Evolutionary conservation across 495 filamentous ascomycete species (phyloP).

Genomic region (Bryoglossum gracile): DNA sequence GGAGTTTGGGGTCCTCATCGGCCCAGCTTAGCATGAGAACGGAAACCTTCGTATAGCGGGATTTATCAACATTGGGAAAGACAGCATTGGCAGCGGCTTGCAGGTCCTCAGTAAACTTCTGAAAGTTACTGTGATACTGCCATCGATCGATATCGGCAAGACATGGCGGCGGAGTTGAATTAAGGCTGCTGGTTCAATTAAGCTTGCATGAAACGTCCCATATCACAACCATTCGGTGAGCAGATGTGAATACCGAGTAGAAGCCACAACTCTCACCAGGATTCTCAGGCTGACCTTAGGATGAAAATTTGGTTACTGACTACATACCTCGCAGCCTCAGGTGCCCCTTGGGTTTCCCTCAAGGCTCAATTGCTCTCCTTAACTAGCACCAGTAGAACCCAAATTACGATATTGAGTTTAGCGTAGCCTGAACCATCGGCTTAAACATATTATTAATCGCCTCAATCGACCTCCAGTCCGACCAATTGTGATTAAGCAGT

Average conservation of each 20-base stretch:
- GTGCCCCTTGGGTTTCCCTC: too few relatives aligned
- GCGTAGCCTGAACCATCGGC: conserved; percentile 25
- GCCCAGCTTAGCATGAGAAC: conserved; percentile 5
- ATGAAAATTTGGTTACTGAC: too few relatives aligned
- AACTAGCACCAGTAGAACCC: too few relatives aligned
- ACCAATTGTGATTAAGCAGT: conserved; percentile 29
- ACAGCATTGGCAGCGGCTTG: conserved; percentile 1
- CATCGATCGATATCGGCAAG: not conserved
- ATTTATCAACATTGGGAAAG: not conserved
- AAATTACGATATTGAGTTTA: too few relatives aligned
- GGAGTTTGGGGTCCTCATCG: not conserved
- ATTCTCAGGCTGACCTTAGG: too few relatives aligned
- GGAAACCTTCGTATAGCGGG: not conserved
- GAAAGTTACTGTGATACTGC: not conserved
- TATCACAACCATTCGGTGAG: too few relatives aligned
- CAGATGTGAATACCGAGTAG: too few relatives aligned
- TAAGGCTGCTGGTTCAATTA: not conserved
- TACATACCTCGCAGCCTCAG: too few relatives aligned
- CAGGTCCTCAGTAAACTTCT: conserved; percentile 1
- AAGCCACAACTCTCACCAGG: too few relatives aligned
- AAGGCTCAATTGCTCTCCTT: too few relatives aligned
- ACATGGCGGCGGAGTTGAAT: not conserved
- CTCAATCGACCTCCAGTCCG: conserved; percentile 26
- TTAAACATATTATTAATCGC: conserved; percentile 24
- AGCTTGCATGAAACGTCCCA: too few relatives aligned